These are phyloP conservation scores for Canavalia ensiformis DNA, from an alignment of 306 rosid genomes.

Conservation along the genomic window DNA sequence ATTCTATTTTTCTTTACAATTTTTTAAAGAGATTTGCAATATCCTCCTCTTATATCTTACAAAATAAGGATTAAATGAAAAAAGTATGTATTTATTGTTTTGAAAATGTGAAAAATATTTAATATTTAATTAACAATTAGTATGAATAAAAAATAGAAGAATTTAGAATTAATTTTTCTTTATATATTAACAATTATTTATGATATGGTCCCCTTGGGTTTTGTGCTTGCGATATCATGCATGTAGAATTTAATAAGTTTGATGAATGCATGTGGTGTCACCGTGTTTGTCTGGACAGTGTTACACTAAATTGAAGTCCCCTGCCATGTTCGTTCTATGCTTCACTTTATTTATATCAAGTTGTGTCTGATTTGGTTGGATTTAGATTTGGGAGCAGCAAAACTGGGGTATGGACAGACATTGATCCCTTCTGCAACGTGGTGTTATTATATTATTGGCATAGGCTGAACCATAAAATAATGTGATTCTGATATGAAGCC, in stretches of 20 bases:
- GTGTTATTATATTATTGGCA: not conserved
- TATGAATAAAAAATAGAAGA: too few relatives aligned
- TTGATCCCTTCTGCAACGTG: constrained; percentile 12
- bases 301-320: constrained; percentile 40
- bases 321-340: not conserved
- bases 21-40: too few relatives aligned
- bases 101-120: too few relatives aligned
- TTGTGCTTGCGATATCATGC: constrained; percentile 43
- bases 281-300: constrained; percentile 22
- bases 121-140: too few relatives aligned
- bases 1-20: constrained; percentile 10
- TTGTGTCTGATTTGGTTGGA: constrained; percentile 29
- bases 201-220: constrained; percentile 41
- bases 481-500: not conserved
- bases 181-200: not conserved
- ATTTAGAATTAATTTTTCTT: not conserved
- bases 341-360: not conserved
- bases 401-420: constrained; percentile 36
- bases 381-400: constrained; percentile 9
- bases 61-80: too few relatives aligned
- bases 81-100: too few relatives aligned
- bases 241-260: not conserved
- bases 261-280: constrained; percentile 45
- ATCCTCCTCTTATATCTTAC: too few relatives aligned
- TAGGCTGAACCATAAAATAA: not conserved